Evolutionary conservation across 2,329 filamentous ascomycete genomes (phyloP).

Genomic region (Sporothrix dimorphospora): DNA sequence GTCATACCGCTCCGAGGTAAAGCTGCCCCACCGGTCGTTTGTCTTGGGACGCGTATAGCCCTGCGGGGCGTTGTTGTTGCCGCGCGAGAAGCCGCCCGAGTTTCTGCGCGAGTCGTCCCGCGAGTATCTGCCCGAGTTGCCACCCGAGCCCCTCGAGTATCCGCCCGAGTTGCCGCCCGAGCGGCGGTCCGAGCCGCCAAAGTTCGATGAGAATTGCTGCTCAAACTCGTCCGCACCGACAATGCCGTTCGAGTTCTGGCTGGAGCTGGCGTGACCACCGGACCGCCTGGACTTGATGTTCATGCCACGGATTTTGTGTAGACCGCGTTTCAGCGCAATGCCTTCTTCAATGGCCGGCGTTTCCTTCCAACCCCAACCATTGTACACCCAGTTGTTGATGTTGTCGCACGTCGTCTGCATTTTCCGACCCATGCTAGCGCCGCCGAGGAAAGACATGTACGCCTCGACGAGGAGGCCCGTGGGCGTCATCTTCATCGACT

Average conservation of each 20-base stretch:
- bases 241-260: background rate
- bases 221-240: background rate
- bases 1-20: too few species aligned
- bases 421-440: slow-evolving; percentile 40
- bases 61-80: too few species aligned
- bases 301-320: slow-evolving; percentile 27
- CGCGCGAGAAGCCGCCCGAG: background rate
- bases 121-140: background rate
- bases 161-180: background rate
- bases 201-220: background rate
- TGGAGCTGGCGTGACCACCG: background rate
- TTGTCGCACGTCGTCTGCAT: slow-evolving; percentile 48
- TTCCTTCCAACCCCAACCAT: slow-evolving; percentile 56
- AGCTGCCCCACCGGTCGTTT: too few species aligned
- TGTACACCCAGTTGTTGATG: slow-evolving; percentile 57
- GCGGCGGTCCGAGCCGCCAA: background rate
- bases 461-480: slow-evolving; percentile 47
- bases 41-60: too few species aligned
- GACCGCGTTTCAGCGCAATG: slow-evolving; percentile 36
- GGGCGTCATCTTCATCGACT: slow-evolving; percentile 50
- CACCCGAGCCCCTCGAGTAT: background rate
- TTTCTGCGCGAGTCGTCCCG: background rate
- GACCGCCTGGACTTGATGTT: background rate
- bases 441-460: slow-evolving; percentile 63
- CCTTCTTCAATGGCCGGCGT: slow-evolving; percentile 45